Evolutionary conservation across 1,284 basidiomycete species (phyloP), one percentile per base, ranked within the genome.

Genomic region (Dichomitus squalens): DNA sequence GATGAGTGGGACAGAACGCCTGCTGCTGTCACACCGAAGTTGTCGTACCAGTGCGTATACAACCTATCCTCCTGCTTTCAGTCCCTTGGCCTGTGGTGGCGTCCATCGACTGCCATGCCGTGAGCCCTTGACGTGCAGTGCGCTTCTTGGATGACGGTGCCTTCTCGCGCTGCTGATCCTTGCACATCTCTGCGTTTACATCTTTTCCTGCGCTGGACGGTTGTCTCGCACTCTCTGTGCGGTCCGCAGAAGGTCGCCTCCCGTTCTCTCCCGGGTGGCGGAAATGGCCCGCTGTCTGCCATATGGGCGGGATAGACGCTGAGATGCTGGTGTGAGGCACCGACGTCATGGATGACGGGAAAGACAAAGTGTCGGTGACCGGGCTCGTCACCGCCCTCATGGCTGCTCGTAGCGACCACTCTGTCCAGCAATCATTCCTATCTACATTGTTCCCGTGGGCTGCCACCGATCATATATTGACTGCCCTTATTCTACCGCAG

Each of bases 1-100:
- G 87, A 89, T 67, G 86, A 88, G 54, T 89, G 87, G 87, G 87
- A 89, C 70, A 77, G 86, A 47, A 70, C 71, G 8, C 72, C 73
- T 33, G 66, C 70, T n/a, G 70, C 73, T 43, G 70, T 73, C 29
- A 71, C 73, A 39, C 65, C 68, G 47, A 72, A 70, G 60, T 66
- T 74, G 53, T 73, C 72, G 4, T 76, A 75, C 61, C 68, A 70
- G 73, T 75, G 58, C 53, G 72, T 71, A 27, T 48, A 27, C 6
- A 31, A 38, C 36, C 40, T 11, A n/a, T 33, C 14, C 49, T 38
- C 21, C 29, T 1, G 27, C 41, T 29, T 34, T 29, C 12, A 18
- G 21, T 40, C 48, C 31, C 41, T 49, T 27, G 20, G 7, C 39
- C 23, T 29, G 41, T 34, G 0, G 21, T 18, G 23, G 5, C 5